Evolutionary conservation across 352 stramenopile species (phyloP).

Genomic region (Phytophthora idaei): DNA sequence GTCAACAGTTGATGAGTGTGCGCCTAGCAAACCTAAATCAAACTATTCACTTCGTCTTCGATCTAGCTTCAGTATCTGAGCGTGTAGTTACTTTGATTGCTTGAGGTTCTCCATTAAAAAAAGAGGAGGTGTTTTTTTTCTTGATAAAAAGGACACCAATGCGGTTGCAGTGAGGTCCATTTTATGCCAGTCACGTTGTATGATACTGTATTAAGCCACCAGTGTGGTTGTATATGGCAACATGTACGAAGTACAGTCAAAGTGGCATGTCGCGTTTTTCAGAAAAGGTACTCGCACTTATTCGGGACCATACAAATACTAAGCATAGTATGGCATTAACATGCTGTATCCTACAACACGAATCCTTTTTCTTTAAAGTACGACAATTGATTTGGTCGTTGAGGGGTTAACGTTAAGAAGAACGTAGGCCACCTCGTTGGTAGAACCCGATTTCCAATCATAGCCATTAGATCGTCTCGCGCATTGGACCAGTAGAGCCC

Average conservation of each 20-base stretch:
- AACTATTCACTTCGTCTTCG: neutral
- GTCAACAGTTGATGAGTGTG: no score
- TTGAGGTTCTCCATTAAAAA: no score
- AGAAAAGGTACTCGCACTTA: slow-evolving; percentile 2
- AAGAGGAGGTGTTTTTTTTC: neutral
- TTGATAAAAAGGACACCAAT: neutral
- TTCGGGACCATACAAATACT: neutral
- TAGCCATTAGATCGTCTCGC: no score
- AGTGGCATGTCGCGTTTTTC: slow-evolving; percentile 1
- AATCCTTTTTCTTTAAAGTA: neutral
- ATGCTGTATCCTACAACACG: slow-evolving; percentile 1
- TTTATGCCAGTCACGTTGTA: neutral
- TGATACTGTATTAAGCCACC: neutral
- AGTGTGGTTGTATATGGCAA: neutral
- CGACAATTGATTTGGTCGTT: neutral
- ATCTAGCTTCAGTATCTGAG: neutral
- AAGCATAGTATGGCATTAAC: neutral
- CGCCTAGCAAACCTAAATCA: no score
- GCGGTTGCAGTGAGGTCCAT: neutral
- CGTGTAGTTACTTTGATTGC: no score
- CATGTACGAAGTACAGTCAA: neutral
- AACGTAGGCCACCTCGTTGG: no score
- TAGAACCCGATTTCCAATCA: no score
- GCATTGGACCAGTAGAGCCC: no score
- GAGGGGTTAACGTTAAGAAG: neutral